These are phyloP conservation scores for Dicorynia guianensis DNA, from an alignment of 306 rosid species.

Conservation along the genomic window DNA sequence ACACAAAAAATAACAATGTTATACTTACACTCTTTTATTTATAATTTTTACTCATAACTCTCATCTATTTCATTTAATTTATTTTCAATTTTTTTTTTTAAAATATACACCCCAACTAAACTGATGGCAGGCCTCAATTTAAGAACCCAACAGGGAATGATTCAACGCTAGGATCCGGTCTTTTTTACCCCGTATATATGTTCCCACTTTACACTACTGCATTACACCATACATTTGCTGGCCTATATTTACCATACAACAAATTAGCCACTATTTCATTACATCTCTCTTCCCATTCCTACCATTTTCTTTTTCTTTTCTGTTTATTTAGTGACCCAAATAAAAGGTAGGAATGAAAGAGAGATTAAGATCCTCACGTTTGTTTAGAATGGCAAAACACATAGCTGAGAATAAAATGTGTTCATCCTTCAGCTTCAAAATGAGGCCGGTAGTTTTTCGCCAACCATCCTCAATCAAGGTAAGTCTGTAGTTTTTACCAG, in stretches of 20 bases:
- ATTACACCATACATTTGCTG: not conserved
- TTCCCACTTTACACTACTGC: not conserved
- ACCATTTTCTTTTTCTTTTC: not conserved
- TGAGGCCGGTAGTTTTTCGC: not conserved
- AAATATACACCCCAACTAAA: not conserved
- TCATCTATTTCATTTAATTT: too few species aligned
- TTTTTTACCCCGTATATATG: not conserved
- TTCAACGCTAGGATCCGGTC: not conserved
- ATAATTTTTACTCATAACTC: too few species aligned
- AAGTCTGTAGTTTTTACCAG: not conserved
- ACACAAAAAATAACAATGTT: too few species aligned
- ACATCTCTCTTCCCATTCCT: not conserved
- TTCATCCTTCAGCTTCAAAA: not conserved
- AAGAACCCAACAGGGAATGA: not conserved
- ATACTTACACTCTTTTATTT: too few species aligned
- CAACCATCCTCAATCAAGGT: conserved; percentile 6
- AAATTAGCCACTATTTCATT: not conserved
- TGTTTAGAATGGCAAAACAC: not conserved
- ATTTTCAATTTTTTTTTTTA: too few species aligned
- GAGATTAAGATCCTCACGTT: not conserved
- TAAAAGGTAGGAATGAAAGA: not conserved
- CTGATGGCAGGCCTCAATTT: not conserved
- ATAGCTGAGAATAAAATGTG: not conserved
- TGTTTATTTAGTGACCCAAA: not conserved
- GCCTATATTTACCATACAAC: not conserved